Conservation (phyloP, 495 filamentous ascomycete species). For the Beverwykella pulmonaria region DNA sequence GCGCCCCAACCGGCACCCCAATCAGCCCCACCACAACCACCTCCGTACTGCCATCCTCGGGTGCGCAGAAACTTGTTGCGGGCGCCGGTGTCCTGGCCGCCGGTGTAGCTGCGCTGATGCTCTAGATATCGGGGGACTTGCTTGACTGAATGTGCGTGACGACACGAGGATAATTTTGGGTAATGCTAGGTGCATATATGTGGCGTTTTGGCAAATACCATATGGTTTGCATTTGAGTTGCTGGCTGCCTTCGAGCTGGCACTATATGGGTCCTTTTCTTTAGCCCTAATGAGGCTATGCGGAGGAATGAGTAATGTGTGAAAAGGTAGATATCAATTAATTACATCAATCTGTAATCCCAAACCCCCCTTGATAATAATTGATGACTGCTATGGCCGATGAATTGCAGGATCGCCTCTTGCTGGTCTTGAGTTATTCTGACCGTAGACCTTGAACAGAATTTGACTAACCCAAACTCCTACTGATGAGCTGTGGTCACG, state of each 20-base stretch:
- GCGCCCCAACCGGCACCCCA: not conserved
- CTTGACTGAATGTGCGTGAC: not conserved
- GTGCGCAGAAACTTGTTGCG: not conserved
- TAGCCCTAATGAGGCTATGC: not conserved
- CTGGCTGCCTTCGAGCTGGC: not conserved
- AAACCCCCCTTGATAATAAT: too few species aligned
- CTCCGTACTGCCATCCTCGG: not conserved
- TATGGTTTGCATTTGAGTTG: not conserved
- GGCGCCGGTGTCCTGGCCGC: slow-evolving; percentile 4
- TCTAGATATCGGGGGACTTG: not conserved
- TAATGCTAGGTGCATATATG: not conserved
- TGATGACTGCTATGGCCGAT: too few species aligned
- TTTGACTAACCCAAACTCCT: too few species aligned
- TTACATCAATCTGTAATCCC: not conserved
- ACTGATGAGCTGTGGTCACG: too few species aligned
- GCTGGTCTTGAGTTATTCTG: too few species aligned
- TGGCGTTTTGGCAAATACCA: slow-evolving; percentile 1
- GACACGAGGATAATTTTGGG: not conserved
- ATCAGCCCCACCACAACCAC: not conserved
- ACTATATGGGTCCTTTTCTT: not conserved
- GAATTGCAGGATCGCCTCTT: too few species aligned
- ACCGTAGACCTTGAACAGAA: too few species aligned
- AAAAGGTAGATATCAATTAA: not conserved
- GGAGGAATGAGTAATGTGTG: not conserved
- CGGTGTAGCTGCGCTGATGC: not conserved